Base-by-base conservation (phyloP, 495 filamentous ascomycete genomes). In the Penicillium cataractarum region DNA sequence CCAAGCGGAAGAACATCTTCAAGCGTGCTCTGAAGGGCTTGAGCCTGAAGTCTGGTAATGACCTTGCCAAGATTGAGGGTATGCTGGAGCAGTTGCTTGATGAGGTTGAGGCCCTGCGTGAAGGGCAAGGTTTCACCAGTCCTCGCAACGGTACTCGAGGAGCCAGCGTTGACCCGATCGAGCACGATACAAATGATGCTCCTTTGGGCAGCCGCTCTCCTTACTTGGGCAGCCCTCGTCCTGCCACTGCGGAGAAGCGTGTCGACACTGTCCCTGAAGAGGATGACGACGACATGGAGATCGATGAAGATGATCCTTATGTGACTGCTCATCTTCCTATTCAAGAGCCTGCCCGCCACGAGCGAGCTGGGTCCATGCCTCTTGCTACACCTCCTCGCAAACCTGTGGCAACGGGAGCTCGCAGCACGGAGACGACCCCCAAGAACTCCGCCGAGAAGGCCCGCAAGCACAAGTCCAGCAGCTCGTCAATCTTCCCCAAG, bases 71-170 rank as follows among this genome's bases (percentile, higher is more conserved):
- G 74, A 96, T 99, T 66, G 96, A 99, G 77, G 91, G 90, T 29
- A 96, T 99, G 93, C 83, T 99, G 44, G 90, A 91, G 61, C 92
- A 95, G 71, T 81, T 99, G 33, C 86, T 98, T 32, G 90, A 84
- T 55, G 93, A 99, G 70, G 92, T 99, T 24, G 92, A 97, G 68
- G 89, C 87, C 35, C 80, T 99, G 52, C 96, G 96, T 65, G 83
- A 85, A 33, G 84, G 69, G 21, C 82, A 86, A 57, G 80, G 78
- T 51, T 61, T 71, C 31, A 57, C 66, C 32, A 66, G 61, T 13
- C 49, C 62, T 13, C 70, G 71, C 49, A 71, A 42, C 26, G 61
- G 64, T 46, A 62, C 68, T 63, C 63, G 74, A 32, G 58, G 73
- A 24, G 68, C 74, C 40, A 84, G 82, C 67, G 61, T 78, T 29